Base-by-base conservation (phyloP, 1,139 yeast genomes). In the Wickerhamomyces sp. region DNA sequence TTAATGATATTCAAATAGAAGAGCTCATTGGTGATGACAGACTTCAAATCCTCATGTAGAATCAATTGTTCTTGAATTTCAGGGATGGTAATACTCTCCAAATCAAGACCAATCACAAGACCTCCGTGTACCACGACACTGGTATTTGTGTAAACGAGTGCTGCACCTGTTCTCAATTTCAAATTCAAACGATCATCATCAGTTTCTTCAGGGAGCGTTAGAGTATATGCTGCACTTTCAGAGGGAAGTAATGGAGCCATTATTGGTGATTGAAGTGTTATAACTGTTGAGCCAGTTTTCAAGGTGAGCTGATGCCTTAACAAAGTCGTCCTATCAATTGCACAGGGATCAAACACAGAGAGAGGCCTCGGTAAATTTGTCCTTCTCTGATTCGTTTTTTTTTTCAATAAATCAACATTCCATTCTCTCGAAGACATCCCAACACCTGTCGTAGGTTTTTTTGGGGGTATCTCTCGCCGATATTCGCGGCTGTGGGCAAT, bases 111-210 rank as follows among this genome's bases (percentile, higher is more conserved):
- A 18, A 77, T 61, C 1, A 79, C 73, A n/a, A 79, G 59, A 0
- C 92, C 92, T n/a, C 89, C 90, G 53, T 70, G 76, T 0, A 77
- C 77, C 36, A 78, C 71, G 2, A 83, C 68, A 39, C 78, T 64
- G 14, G 89, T 81, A 48, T 78, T 73, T 37, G 71, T 68, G 14
- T 79, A 64, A 3, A 74, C 65, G 3, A 80, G 63, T 1, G 87
- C 77, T 2, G 86, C 74, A 12, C 92, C 92, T 1, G 87, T 79
- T 44, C 90, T 67, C 32, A 73, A 74, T 43, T 74, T 77, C 44
- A 82, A 62, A 19, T 48, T 50, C 15, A 36, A 32, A 13, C 56
- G 46, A 17, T 53, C 51, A 35, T 54, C 56, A 5, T 43, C 49
- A 14, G 43, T 40, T 29, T 41, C 49, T 18, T 47, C 51, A 13